Evolutionary conservation across 805 yeast species (phyloP), one percentile per base, ranked within the genome.

Genomic region (Candida easanensis): DNA sequence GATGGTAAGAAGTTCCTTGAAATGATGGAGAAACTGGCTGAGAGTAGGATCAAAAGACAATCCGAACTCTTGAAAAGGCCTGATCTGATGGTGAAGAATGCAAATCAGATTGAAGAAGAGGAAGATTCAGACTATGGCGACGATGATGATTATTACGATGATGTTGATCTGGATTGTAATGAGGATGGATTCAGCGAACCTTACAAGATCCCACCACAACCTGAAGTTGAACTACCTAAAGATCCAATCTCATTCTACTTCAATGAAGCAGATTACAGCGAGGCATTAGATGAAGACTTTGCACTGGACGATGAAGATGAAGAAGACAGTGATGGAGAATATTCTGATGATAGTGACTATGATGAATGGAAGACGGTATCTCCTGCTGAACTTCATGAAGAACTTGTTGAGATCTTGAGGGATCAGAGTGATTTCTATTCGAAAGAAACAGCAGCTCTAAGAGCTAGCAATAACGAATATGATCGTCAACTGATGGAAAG

Each of bases 1-100:
- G 87, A 84, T 49, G 96, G 95, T n/a, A 74, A 76, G 49, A 77
- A 80, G 33, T 86, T 88, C 50, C 74, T 88, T 25, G 82, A 82
- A 50, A 82, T 87, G 74, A 82, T 89, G 78, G 95, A 88, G 60
- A 74, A 79, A 41, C 68, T 86, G 35, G 86, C 88, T 4, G 74
- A 75, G 44, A 72, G 79, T 34, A 65, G 79, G 16, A 53, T 68
- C 62, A 60, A 51, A 35, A 55, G 61, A 38, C 56, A 56, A 17
- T 17, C 51, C 6, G 55, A 56, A n/a, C 39, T 40, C 7, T 10
- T 48, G 20, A 42, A 39, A 30, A 42, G 46, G 25, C 31, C 52
- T 4, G 54, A 50, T 13, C 39, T 46, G 18, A 33, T 45, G 21
- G 42, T 44, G n/a, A 52, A 52, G 31, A 49, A 52, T 27, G 32